Evolutionary conservation across 768 basidiomycete species (phyloP).

Genomic region (Cubamyces sp.): DNA sequence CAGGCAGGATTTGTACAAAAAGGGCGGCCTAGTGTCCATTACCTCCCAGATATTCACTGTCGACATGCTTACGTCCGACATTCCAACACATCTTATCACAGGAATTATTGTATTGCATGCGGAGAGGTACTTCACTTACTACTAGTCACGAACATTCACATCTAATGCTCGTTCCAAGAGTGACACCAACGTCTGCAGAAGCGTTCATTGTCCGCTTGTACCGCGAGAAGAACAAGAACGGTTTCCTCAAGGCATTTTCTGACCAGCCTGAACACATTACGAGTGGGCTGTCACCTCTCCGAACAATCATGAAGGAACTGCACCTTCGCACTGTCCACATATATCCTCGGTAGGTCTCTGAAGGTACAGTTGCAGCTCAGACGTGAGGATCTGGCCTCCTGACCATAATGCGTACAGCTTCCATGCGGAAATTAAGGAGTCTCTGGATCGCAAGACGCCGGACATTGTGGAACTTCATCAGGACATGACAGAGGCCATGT

Average conservation of each 20-base stretch:
- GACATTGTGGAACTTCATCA: slow-evolving; percentile 94
- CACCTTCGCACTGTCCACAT: slow-evolving; percentile 89
- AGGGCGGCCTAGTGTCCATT: slow-evolving; percentile 87
- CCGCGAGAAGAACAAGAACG: slow-evolving; percentile 84
- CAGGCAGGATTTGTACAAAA: slow-evolving; percentile 81
- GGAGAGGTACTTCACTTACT: slow-evolving; percentile 60
- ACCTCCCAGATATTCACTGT: slow-evolving; percentile 95
- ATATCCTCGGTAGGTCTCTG: slow-evolving; percentile 73
- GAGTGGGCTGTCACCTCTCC: slow-evolving; percentile 88
- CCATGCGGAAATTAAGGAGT: slow-evolving; percentile 83
- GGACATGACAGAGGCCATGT: slow-evolving; percentile 82
- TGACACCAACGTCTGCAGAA: slow-evolving; percentile 82
- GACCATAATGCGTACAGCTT: slow-evolving; percentile 58
- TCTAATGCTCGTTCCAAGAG: slow-evolving; percentile 48
- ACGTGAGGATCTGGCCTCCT: not conserved
- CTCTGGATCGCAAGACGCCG: slow-evolving; percentile 80
- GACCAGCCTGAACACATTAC: slow-evolving; percentile 97
- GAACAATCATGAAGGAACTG: slow-evolving; percentile 91
- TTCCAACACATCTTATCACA: slow-evolving; percentile 85
- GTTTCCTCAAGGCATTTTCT: slow-evolving; percentile 96
- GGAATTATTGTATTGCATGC: slow-evolving; percentile 91
- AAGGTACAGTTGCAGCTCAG: not conserved
- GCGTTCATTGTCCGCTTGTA: slow-evolving; percentile 93
- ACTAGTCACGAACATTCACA: not conserved
- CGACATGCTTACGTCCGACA: slow-evolving; percentile 87